Base-by-base conservation (phyloP, 139 green algal genomes). In the Mychonastes homosphaera region DNA sequence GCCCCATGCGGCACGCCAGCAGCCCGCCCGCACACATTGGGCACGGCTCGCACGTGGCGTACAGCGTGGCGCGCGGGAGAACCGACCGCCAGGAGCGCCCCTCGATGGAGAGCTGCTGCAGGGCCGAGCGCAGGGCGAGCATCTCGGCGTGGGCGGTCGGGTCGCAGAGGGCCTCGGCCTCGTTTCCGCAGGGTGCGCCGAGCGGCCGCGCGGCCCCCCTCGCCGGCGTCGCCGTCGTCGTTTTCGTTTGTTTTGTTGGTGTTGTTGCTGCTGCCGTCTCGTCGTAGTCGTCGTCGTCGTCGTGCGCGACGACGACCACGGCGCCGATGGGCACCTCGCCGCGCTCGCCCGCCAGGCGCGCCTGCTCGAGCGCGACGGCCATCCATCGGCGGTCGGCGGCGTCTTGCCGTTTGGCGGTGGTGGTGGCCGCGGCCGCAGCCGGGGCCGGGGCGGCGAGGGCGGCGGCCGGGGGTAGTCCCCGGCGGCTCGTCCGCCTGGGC, bases 1-100 rank as follows among this genome's bases (percentile, higher is more conserved):
- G 65, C 5, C 65, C 67, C 4, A 98, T 34, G 2, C 91, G 76
- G 0, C 83, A 65, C 52, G 93, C 79, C 39, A 98, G 64, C 15
- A 95, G 53, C 0, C 85, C 91, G 0, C 91, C 91, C 13, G 87
- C 91, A 53, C 91, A 98, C 91, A 98, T 98, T 19, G 85, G 71
- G 50, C 91, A 98, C 0, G 91, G 91, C 79, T 98, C 91, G 35
- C 95, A 52, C 0, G 87, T 97, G 5, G 90, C 79, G 56, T 95
- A 98, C 18, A 97, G 45, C 0, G 84, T 95, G n/a, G 75, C 51
- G 6, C 74, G 78, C 30, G 74, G 63, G 33, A 95, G 64, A n/a
- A n/a, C n/a, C n/a, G n/a, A n/a, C 4, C 84, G 66, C 84, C 87
- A 94, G 4, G 55, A 61, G 1, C 71, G 63, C n/a, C n/a, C n/a